Conservation (phyloP, 495 filamentous ascomycete species). For the Lophiostoma macrostomum region DNA sequence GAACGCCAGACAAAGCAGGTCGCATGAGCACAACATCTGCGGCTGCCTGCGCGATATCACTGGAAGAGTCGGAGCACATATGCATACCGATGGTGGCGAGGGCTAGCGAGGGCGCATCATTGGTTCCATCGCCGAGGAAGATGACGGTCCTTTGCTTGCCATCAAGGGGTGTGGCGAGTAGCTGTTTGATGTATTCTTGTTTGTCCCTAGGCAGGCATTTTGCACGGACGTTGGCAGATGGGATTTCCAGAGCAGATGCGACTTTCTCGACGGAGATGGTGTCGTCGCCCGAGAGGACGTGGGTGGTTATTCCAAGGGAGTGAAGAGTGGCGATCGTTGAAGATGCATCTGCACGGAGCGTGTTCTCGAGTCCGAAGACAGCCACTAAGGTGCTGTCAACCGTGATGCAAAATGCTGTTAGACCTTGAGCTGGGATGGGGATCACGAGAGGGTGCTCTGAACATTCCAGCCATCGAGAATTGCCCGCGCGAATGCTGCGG, state of each 20-base stretch:
- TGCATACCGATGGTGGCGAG: constrained; percentile 69
- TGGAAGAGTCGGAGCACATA: constrained; percentile 46
- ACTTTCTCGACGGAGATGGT: constrained; percentile 53
- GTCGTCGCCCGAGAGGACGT: constrained; percentile 69
- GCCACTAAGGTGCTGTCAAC: constrained; percentile 50
- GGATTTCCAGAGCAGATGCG: constrained; percentile 53
- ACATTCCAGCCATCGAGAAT: constrained; percentile 58
- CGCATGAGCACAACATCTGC: constrained; percentile 68
- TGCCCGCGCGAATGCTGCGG: constrained; percentile 53
- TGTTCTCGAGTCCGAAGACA: constrained; percentile 60
- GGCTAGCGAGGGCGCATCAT: constrained; percentile 70
- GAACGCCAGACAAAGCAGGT: constrained; percentile 54
- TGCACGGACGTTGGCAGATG: constrained; percentile 46
- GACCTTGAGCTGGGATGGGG: constrained; percentile 48
- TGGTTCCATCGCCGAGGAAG: constrained; percentile 77
- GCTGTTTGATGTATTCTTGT: constrained; percentile 53
- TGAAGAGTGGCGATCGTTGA: constrained; percentile 50
- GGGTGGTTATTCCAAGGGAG: constrained; percentile 53
- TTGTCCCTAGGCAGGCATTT: constrained; percentile 61
- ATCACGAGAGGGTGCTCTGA: constrained; percentile 44
- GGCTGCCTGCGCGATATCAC: constrained; percentile 64
- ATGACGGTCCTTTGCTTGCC: constrained; percentile 43
- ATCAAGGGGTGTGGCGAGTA: constrained; percentile 18
- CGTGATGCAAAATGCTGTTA: constrained; percentile 59
- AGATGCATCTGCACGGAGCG: constrained; percentile 57